These are phyloP conservation scores for Aspergillus ibericus DNA, from an alignment of 2,329 filamentous ascomycete species.

Conservation along the genomic window DNA sequence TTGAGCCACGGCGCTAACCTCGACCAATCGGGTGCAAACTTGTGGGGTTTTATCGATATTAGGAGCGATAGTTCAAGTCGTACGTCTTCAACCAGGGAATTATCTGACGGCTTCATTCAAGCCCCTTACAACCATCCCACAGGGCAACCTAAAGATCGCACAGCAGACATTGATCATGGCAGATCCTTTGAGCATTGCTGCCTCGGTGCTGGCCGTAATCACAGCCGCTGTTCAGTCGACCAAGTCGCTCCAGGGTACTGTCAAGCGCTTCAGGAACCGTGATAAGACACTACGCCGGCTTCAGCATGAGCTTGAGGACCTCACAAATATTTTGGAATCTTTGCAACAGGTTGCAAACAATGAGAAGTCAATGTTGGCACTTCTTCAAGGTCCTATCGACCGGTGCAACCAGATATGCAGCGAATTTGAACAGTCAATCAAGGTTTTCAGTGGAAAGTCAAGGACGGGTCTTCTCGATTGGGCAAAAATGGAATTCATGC, in stretches of 20 bases:
- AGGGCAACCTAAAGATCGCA: no score
- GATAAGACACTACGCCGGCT: constrained; percentile 37
- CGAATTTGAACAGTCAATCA: constrained; percentile 41
- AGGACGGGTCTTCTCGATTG: constrained; percentile 40
- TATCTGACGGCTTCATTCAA: background rate
- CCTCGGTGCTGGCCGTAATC: constrained; percentile 33
- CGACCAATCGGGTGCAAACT: background rate
- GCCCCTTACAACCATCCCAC: background rate
- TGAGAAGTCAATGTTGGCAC: constrained; percentile 23
- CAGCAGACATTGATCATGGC: constrained; percentile 19
- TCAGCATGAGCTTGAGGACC: constrained; percentile 35
- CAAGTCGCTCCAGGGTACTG: constrained; percentile 34
- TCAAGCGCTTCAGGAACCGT: constrained; percentile 37
- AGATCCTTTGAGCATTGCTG: constrained; percentile 39
- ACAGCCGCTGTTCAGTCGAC: constrained; percentile 38
- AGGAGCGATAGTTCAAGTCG: background rate
- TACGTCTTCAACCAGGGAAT: background rate
- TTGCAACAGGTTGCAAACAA: constrained; percentile 26
- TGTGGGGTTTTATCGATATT: background rate
- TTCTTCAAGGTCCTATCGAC: constrained; percentile 38
- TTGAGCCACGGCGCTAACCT: background rate
- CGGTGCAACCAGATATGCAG: constrained; percentile 39
- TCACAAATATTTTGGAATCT: constrained; percentile 33
- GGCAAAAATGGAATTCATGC: constrained; percentile 45
- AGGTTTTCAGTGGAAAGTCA: constrained; percentile 35